Conservation (phyloP, 345 rosid species). For the sweet orange (Citrus sinensis) region DVS_A1.0 CM039167.1:4960501-4961000, state of each 20-base stretch:
- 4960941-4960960: not conserved
- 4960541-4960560: not conserved
- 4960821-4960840: not conserved
- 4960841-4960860: not conserved
- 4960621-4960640: slow-evolving; percentile 67
- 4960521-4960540: not conserved
- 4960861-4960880: not conserved
- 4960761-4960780: not conserved
- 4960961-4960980: not conserved
- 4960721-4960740: not conserved
- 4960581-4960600: slow-evolving; percentile 44
- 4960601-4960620: slow-evolving; percentile 41
- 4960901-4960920: not conserved
- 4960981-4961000: not conserved
- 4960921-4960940: not conserved
- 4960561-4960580: slow-evolving; percentile 2
- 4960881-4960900: not conserved
- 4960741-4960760: not conserved
- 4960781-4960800: not conserved
- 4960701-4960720: not conserved
- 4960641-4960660: slow-evolving; percentile 47
- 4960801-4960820: not conserved
- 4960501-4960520: not conserved
- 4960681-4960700: slow-evolving; percentile 53
- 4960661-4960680: slow-evolving; percentile 70